Evolutionary conservation across 176 grass and related monocot genomes (phyloP).

Genomic region (Themeda triandra): DNA sequence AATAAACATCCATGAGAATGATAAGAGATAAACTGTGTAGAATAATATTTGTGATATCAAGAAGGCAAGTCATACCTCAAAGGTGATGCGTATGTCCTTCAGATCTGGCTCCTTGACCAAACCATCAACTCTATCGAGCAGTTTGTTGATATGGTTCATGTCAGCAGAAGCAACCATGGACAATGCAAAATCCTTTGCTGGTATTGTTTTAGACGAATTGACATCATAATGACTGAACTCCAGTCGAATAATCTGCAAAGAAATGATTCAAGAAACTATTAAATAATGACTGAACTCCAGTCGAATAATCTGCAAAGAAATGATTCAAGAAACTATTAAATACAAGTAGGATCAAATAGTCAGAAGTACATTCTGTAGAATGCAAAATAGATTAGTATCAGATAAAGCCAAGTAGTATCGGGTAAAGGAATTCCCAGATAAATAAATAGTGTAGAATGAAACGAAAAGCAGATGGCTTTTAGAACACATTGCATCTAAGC

Average conservation of each 20-base stretch:
- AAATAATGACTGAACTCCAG: conserved; percentile 90
- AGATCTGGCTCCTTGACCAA: conserved; percentile 52
- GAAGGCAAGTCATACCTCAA: conserved; percentile 56
- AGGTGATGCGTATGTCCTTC: conserved; percentile 62
- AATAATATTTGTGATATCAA: too few species aligned
- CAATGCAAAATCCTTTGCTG: conserved; percentile 84
- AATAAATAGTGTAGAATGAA: not conserved
- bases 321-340: too few species aligned
- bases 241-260: conserved; percentile 48
- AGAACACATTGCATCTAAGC: not conserved
- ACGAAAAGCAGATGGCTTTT: not conserved
- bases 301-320: conserved; percentile 43
- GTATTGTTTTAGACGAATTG: conserved; percentile 62
- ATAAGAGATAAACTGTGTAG: not conserved
- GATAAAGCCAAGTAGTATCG: too few species aligned
- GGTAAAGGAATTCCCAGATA: too few species aligned
- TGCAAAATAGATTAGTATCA: not conserved
- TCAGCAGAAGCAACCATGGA: conserved; percentile 95
- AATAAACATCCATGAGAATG: conserved; percentile 3
- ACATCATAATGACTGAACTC: conserved; percentile 95
- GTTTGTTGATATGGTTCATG: conserved; percentile 72
- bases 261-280: too few species aligned
- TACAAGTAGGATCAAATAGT: not conserved
- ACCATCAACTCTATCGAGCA: conserved; percentile 70
- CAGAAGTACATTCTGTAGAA: not conserved